These are phyloP conservation scores for Saccharomyces mikatae DNA, from an alignment of 805 yeast genomes.

Conservation along the genomic window DNA sequence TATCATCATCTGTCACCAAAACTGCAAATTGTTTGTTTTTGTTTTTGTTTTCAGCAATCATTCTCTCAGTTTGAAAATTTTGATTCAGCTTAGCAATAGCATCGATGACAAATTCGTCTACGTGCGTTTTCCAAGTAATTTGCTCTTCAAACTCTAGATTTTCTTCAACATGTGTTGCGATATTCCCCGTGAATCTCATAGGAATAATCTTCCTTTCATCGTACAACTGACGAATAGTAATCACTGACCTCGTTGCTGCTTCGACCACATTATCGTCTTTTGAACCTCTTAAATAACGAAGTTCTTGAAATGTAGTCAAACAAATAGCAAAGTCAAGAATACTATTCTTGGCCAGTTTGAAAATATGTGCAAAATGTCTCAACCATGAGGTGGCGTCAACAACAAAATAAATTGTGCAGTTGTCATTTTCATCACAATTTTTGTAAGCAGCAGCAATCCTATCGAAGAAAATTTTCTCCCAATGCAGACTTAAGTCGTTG, in stretches of 20 bases:
- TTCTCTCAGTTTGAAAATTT: slow-evolving; percentile 9
- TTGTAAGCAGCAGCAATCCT: not conserved
- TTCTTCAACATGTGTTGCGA: slow-evolving; percentile 59
- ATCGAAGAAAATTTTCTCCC: slow-evolving; percentile 7
- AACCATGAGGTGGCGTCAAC: slow-evolving; percentile 74
- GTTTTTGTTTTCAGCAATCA: not conserved
- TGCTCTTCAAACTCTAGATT: slow-evolving; percentile 65
- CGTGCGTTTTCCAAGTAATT: slow-evolving; percentile 59
- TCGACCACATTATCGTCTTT: slow-evolving; percentile 68
- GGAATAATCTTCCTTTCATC: slow-evolving; percentile 49
- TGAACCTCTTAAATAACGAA: slow-evolving; percentile 59
- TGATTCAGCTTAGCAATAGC: slow-evolving; percentile 38
- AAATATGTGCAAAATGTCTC: slow-evolving; percentile 67
- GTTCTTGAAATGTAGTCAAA: slow-evolving; percentile 66
- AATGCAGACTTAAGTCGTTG: not conserved
- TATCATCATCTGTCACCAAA: slow-evolving; percentile 65
- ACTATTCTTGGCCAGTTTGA: slow-evolving; percentile 53
- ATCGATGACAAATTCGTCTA: slow-evolving; percentile 57
- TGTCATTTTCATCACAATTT: slow-evolving; percentile 29
- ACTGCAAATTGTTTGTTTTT: slow-evolving; percentile 20
- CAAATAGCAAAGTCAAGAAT: slow-evolving; percentile 58
- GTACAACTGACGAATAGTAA: slow-evolving; percentile 58
- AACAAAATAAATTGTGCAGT: slow-evolving; percentile 36
- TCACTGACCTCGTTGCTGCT: slow-evolving; percentile 72
- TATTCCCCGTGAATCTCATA: slow-evolving; percentile 57